A percentile compares a stretch with the other conserved stretches of the same genome.
Evolutionary conservation across 805 yeast genomes (phyloP).

Genomic region (Dipodascus geniculatus): DNA sequence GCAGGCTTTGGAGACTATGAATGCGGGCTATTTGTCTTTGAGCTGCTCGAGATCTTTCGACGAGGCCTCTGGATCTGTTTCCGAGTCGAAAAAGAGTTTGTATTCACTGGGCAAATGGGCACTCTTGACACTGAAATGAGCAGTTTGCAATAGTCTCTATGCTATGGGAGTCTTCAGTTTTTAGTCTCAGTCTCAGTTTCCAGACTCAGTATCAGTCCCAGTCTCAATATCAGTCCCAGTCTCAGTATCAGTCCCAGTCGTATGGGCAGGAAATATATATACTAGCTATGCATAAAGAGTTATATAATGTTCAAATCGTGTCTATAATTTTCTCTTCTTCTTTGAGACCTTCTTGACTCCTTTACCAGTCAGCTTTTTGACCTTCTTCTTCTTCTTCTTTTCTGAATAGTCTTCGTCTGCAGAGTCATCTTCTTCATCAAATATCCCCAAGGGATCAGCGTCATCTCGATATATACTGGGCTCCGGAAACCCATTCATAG

Average conservation of each 20-base stretch:
- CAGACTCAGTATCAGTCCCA: no score
- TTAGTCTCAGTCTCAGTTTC: no score
- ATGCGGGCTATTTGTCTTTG: conserved; percentile 54
- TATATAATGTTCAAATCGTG: neutral
- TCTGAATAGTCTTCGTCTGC: neutral
- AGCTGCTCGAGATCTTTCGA: conserved; percentile 64
- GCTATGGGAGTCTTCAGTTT: no score
- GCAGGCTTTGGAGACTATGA: conserved; percentile 27
- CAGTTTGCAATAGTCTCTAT: neutral
- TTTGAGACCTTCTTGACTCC: neutral
- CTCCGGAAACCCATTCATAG: neutral
- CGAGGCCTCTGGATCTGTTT: conserved; percentile 86
- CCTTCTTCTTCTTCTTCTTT: neutral
- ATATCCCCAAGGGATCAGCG: neutral
- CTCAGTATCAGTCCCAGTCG: no score
- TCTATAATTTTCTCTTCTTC: neutral
- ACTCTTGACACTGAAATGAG: neutral
- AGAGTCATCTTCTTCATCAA: conserved; percentile 1
- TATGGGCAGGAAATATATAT: no score
- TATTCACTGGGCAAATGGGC: neutral
- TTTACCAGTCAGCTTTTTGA: neutral
- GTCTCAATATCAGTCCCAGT: no score
- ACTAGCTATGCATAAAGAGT: neutral
- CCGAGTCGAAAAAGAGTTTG: conserved; percentile 67
- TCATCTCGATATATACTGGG: neutral